Percentiles rank a stretch among this genome's conserved stretches.
phyloP scores from a whole-genome alignment of 192 early-diverging fungal genomes.

The Backusella mclennaniae region DNA sequence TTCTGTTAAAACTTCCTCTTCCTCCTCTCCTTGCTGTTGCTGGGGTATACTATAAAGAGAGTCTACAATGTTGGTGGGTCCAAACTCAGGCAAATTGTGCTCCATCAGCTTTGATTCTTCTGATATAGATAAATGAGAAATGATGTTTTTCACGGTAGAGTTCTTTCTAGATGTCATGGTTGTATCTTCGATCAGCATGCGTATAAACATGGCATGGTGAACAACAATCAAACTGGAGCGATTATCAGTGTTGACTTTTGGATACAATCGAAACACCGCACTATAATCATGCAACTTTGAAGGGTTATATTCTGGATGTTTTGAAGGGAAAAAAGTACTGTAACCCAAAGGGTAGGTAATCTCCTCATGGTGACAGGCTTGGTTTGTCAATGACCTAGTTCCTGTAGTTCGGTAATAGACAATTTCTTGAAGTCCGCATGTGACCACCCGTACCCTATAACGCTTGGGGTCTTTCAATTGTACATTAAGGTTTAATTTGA shows the following conservation, averaged over 20 bases:
- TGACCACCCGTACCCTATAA: conserved; percentile 5
- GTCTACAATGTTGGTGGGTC: neutral
- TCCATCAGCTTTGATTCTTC: neutral
- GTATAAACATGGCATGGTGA: neutral
- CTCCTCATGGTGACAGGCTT: conserved; percentile 20
- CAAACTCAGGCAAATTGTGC: neutral
- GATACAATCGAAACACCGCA: conserved; percentile 26
- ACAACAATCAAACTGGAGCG: conserved; percentile 18
- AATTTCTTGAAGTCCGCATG: conserved; percentile 34
- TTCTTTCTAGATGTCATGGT: neutral
- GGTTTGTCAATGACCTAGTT: neutral
- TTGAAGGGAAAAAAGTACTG: conserved; percentile 19
- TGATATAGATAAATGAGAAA: neutral
- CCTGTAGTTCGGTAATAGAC: conserved; percentile 33
- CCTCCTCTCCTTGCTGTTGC: neutral
- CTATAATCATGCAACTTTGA: conserved; percentile 19
- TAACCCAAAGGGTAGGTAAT: conserved; percentile 25
- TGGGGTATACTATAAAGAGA: neutral
- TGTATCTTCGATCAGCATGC: neutral
- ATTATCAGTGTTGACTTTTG: conserved; percentile 32
- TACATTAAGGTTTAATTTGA: conserved; percentile 23
- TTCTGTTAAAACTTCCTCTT: neutral
- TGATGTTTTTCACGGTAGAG: neutral
- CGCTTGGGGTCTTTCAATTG: conserved; percentile 14
- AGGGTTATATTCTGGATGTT: conserved; percentile 14